Conservation (phyloP, 2,329 filamentous ascomycete genomes). For the Ceratocystiopsis sp. region DNA sequence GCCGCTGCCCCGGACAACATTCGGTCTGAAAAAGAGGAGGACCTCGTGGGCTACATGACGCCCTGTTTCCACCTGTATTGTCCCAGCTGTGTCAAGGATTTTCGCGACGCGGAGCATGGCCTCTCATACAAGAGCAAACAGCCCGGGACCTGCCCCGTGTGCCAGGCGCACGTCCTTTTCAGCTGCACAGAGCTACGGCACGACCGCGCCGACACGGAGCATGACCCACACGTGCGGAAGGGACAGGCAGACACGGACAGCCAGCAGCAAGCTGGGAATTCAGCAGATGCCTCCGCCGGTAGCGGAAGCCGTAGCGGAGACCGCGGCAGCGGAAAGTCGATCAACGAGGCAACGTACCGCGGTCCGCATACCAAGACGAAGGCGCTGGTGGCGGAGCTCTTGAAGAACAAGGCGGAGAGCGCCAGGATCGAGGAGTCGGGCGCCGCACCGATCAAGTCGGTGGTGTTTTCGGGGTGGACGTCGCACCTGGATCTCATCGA, state of each 20-base stretch:
- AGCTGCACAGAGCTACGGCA: slow-evolving; percentile 53
- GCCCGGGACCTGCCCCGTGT: slow-evolving; percentile 47
- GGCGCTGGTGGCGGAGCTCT: slow-evolving; percentile 60
- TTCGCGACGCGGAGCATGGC: slow-evolving; percentile 33
- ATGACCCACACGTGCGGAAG: slow-evolving; percentile 19
- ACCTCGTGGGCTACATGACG: slow-evolving; percentile 63
- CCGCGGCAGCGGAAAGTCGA: slow-evolving; percentile 22
- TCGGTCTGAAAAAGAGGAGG: slow-evolving; percentile 40
- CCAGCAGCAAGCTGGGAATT: slow-evolving; percentile 16
- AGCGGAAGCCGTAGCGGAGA: neutral
- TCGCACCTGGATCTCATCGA: slow-evolving; percentile 86
- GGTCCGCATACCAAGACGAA: slow-evolving; percentile 88
- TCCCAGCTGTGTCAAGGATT: slow-evolving; percentile 47
- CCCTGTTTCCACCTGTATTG: slow-evolving; percentile 81
- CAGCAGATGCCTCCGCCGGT: neutral
- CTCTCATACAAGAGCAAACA: slow-evolving; percentile 23
- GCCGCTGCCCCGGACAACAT: slow-evolving; percentile 30
- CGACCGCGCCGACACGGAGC: slow-evolving; percentile 37
- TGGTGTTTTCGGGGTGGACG: slow-evolving; percentile 95
- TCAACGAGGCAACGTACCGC: slow-evolving; percentile 49
- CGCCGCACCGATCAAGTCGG: slow-evolving; percentile 71
- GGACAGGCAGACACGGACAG: slow-evolving; percentile 16
- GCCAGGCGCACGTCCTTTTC: slow-evolving; percentile 44
- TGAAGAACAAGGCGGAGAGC: slow-evolving; percentile 46
- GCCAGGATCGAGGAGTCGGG: slow-evolving; percentile 30